Percentiles rank a stretch among this genome's conserved stretches.
Conservation (phyloP, 345 rosid genomes). For the Passiflora organensis region DNA sequence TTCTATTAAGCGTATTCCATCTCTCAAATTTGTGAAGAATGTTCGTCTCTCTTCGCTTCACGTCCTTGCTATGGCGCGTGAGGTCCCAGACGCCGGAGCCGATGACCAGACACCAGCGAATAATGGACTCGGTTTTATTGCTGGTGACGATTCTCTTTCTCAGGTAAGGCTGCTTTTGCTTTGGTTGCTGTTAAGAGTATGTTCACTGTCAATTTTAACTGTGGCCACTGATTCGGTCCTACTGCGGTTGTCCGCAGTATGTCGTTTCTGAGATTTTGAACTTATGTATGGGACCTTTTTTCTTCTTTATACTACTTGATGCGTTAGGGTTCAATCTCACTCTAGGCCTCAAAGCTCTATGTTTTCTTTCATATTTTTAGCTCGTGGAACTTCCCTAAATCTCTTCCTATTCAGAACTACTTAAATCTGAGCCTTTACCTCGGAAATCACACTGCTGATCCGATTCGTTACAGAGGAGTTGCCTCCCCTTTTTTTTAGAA, state of each 20-base stretch:
- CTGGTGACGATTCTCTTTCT: slow-evolving; percentile 43
- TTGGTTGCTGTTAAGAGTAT: no score
- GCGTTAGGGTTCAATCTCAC: neutral
- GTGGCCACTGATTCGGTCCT: no score
- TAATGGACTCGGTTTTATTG: slow-evolving; percentile 34
- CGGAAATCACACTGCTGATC: no score
- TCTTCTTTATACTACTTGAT: neutral
- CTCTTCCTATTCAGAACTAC: no score
- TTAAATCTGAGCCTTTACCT: no score
- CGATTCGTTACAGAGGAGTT: no score
- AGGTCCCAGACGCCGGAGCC: slow-evolving; percentile 36
- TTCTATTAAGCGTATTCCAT: slow-evolving; percentile 29
- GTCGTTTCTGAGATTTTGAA: neutral
- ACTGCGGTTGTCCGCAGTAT: no score
- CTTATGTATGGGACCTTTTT: neutral
- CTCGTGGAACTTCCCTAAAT: no score
- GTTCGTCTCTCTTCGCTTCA: slow-evolving; percentile 31
- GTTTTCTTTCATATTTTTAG: no score
- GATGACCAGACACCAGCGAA: slow-evolving; percentile 28
- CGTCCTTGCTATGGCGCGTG: slow-evolving; percentile 34
- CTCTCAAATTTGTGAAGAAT: slow-evolving; percentile 35
- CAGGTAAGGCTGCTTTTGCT: slow-evolving; percentile 35
- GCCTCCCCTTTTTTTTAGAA: no score
- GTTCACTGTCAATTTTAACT: no score
- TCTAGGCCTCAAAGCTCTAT: no score